Conservation (phyloP, 2,329 filamentous ascomycete genomes). For the Exophiala aquamarina region DNA sequence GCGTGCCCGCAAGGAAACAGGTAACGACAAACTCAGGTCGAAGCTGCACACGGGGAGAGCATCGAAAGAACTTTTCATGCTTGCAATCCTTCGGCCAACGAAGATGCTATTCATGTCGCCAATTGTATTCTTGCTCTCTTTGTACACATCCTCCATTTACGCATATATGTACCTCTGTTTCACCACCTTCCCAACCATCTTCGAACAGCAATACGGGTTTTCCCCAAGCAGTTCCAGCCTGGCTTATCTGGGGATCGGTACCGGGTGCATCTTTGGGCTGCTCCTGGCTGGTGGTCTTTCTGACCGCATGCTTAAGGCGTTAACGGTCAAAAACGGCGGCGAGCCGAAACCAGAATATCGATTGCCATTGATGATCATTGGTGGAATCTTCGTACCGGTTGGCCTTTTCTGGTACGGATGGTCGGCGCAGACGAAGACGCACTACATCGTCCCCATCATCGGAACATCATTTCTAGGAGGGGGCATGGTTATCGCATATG, state of each 20-base stretch:
- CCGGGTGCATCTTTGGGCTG: constrained; percentile 58
- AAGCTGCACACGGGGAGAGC: constrained; percentile 1
- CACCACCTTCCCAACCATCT: constrained; percentile 60
- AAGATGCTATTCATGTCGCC: constrained; percentile 55
- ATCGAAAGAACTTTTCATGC: constrained; percentile 2
- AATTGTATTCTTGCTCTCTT: constrained; percentile 54
- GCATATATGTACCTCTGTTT: constrained; percentile 61
- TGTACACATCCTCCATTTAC: constrained; percentile 57
- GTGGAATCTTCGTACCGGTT: constrained; percentile 46
- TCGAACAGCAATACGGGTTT: constrained; percentile 57
- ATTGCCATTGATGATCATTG: constrained; percentile 52
- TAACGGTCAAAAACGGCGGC: constrained; percentile 27
- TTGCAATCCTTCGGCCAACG: constrained; percentile 51
- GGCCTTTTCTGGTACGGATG: constrained; percentile 54
- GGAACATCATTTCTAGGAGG: constrained; percentile 53
- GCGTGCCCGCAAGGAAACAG: constrained; percentile 35
- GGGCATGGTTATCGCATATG: constrained; percentile 58
- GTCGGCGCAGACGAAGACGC: constrained; percentile 34
- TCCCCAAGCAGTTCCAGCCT: constrained; percentile 54
- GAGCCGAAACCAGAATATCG: constrained; percentile 52
- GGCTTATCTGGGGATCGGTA: constrained; percentile 59
- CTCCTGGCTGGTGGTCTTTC: constrained; percentile 45
- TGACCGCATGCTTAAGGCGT: constrained; percentile 39
- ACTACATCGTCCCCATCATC: constrained; percentile 50
- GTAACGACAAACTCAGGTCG: constrained; percentile 43